Percentiles rank a stretch among this genome's conserved stretches.
phyloP scores from a whole-genome alignment of 306 rosid genomes.

The Benincasa hispida region DNA sequence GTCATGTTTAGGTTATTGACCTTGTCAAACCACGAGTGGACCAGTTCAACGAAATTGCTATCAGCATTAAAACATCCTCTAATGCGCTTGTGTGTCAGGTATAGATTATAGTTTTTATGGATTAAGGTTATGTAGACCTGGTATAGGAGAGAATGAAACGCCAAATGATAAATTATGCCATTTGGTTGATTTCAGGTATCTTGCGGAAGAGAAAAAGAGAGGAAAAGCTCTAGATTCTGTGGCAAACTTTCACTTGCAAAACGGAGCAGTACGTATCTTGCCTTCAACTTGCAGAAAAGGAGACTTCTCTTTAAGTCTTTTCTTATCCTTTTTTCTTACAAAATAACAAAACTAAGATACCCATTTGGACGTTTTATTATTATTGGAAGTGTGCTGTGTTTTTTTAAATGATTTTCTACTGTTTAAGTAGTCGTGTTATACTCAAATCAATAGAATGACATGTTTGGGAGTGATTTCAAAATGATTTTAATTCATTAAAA shows the following conservation, averaged over 20 bases:
- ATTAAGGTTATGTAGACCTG: neutral
- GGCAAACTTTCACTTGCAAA: slow-evolving; percentile 93
- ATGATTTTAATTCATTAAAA: too few relatives aligned
- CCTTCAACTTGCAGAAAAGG: slow-evolving; percentile 3
- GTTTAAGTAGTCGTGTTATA: neutral
- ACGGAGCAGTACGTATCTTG: slow-evolving; percentile 71
- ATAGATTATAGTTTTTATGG: neutral
- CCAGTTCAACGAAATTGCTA: slow-evolving; percentile 35
- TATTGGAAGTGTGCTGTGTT: neutral
- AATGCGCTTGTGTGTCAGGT: slow-evolving; percentile 81
- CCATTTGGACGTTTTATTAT: neutral
- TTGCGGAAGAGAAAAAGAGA: slow-evolving; percentile 89
- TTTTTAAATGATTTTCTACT: neutral
- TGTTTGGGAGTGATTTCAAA: too few relatives aligned
- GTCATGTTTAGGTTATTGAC: slow-evolving; percentile 59
- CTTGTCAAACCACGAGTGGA: slow-evolving; percentile 60
- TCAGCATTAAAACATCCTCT: slow-evolving; percentile 44
- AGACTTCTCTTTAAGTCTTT: slow-evolving; percentile 13
- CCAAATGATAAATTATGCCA: neutral
- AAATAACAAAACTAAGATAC: neutral
- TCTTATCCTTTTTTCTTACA: neutral
- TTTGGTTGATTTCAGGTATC: slow-evolving; percentile 49
- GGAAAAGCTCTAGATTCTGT: slow-evolving; percentile 95
- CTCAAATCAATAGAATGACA: neutral
- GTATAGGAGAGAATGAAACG: neutral